Evolutionary conservation across 495 filamentous ascomycete species (phyloP).

Genomic region (Platismatia glauca): DNA sequence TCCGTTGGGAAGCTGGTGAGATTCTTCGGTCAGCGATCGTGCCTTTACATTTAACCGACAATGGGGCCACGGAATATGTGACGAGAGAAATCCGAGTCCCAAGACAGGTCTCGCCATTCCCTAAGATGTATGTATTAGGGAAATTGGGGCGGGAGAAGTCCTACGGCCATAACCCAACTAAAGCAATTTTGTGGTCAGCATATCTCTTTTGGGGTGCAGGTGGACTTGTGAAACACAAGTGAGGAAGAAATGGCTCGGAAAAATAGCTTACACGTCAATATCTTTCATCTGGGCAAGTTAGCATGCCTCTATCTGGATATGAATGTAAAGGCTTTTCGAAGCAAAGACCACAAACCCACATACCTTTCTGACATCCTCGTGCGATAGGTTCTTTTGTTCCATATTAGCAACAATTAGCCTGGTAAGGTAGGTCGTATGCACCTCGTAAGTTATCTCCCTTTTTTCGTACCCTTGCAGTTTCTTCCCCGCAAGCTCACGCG

Average conservation of each 20-base stretch:
- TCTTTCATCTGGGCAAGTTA: slow-evolving; percentile 56
- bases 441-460: slow-evolving; percentile 84
- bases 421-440: neutral
- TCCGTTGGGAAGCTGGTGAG: slow-evolving; percentile 65
- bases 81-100: neutral
- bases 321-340: neutral
- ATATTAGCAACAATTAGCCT: neutral
- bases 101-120: neutral
- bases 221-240: neutral
- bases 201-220: neutral
- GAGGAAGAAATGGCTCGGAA: neutral
- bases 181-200: neutral
- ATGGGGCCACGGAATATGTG: neutral
- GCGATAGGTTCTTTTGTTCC: slow-evolving; percentile 57
- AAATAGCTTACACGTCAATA: slow-evolving; percentile 52
- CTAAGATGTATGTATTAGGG: neutral
- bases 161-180: slow-evolving; percentile 80
- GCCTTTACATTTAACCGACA: neutral
- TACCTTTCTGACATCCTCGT: slow-evolving; percentile 71
- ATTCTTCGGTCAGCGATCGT: neutral
- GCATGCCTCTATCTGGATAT: neutral
- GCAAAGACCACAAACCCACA: neutral
- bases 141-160: neutral
- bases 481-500: slow-evolving; percentile 84
- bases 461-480: slow-evolving; percentile 87